Evolutionary conservation across 202 grass and related monocot genomes (phyloP), one percentile per base, ranked within the genome.

Genomic region (Carex arenaria): DNA sequence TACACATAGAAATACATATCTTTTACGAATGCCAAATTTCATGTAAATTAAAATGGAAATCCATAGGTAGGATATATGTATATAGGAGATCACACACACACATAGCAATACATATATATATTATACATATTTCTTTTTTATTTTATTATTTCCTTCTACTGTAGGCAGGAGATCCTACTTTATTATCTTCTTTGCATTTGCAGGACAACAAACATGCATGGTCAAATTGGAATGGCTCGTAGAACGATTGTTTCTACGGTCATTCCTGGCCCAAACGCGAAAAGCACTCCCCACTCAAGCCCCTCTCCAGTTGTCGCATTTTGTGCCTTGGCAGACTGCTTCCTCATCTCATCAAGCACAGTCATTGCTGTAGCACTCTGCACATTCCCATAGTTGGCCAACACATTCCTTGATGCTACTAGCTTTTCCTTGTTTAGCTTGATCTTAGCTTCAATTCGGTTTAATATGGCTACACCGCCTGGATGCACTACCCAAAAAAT

Each of bases 171-270:
- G 10, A 15, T 55, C 11, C 53, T 55, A 4, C 53, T 55, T 55
- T 3, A 55, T 14, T 55, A 17, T 56, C 13, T 15, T 56, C 1
- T 4, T 56, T 56, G 3, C 13, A 17, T 3, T 18, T 56, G 3
- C 13, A 17, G 3, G 54, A 5, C 54, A 56, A 14, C 14, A 56
- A 56, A 1, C 5, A 17, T 17, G 54, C 34, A 36, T 36, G 34
- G 17, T 18, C 18, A 56, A 18, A 56, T 17, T 17, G 54, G 10
- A 56, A 56, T 56, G 54, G 82, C 55, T 2, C 15, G 54, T 56
- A 89, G 83, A 28, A 89, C 34, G 5, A 85, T 78, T 19, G 84
- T 77, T 49, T 89, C 84, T 1, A 85, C 61, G 0, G 87, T 89
- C 62, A 89, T 28, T 1, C 87, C 87, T 0, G 87, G 87, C 1